Conservation (phyloP, 1,139 yeast genomes). For the Candida tropicalis region DNA sequence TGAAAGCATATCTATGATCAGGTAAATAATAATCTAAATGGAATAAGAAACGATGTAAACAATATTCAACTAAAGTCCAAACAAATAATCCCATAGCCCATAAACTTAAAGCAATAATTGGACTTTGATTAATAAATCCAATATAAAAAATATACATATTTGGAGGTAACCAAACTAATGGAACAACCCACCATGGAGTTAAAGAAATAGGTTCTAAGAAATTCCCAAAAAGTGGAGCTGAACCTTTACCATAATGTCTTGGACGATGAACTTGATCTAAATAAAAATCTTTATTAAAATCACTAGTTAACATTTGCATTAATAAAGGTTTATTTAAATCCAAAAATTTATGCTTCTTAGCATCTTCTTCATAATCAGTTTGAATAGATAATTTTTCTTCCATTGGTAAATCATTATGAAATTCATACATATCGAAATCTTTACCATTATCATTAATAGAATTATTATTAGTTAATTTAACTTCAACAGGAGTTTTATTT, state of each 20-base stretch:
- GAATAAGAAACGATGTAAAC: constrained; percentile 87
- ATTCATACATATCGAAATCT: constrained; percentile 34
- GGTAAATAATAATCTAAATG: constrained; percentile 89
- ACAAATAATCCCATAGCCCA: constrained; percentile 71
- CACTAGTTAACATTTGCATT: constrained; percentile 72
- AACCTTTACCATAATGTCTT: constrained; percentile 79
- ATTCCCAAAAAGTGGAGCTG: constrained; percentile 72
- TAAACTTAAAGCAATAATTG: constrained; percentile 41
- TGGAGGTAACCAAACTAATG: constrained; percentile 85
- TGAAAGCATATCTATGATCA: constrained; percentile 69
- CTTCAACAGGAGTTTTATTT: constrained; percentile 47
- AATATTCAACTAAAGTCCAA: constrained; percentile 92
- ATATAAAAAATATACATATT: constrained; percentile 53
- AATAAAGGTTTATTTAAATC: constrained; percentile 83
- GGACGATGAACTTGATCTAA: constrained; percentile 97
- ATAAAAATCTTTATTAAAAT: constrained; percentile 84
- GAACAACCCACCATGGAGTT: constrained; percentile 71
- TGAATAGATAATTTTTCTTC: constrained; percentile 72
- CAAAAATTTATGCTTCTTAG: constrained; percentile 75
- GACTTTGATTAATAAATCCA: constrained; percentile 40
- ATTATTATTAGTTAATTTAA: constrained; percentile 29
- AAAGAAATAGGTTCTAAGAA: constrained; percentile 51
- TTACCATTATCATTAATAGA: neutral
- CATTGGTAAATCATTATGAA: constrained; percentile 67
- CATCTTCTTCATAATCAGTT: constrained; percentile 77